Base-by-base conservation (phyloP, 331 rosid genomes). In the Dryas integrifolia region DNA sequence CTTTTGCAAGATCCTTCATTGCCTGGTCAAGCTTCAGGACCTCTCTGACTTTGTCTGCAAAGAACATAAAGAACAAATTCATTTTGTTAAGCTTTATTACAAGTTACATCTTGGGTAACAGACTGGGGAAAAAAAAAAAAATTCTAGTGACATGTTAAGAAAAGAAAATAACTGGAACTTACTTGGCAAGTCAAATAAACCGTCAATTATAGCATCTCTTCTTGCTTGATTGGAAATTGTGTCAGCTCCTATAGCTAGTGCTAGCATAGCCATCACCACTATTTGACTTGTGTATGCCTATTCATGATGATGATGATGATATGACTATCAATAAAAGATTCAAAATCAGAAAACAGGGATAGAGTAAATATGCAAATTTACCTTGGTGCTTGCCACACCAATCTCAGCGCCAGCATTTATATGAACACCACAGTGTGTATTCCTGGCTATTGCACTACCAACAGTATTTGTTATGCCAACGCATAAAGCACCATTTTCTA, bases 331-430 rank as follows among this genome's bases (percentile, higher is more conserved):
- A 57, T n/a, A 15, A 46, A 57, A 67, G 30, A 58, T 43, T 39
- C 6, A 18, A 70, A 76, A 85, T 14, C 30, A 72, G 44, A 67
- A 65, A 86, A 80, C 59, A 67, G 72, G 39, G 18, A 81, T 30
- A 69, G 53, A 55, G 48, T 45, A 30, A 74, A 46, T 65, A 67
- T 67, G 48, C 68, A 86, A 71, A 50, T 63, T 67, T 86, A 95
- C 99, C 92, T 95, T 95, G 65, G 99, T 95, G 89, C 99, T 95
- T 53, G 99, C 99, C 77, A 95, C 99, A 43, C 99, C 99, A 70
- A 95, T 95, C 87, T 95, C 99, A 77, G 92, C 89, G 41, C 99
- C 99, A 43, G 99, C 99, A 82, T 95, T 95, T 80, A 95, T 92
- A 83, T 95, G 99, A 78, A 95, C 88, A 49, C 99, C 99, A 64